A percentile compares a stretch with the other conserved stretches of the same genome.
phyloP scores from a whole-genome alignment of 2,329 filamentous ascomycete genomes.

The Orbilia blumenaviensis region DNA sequence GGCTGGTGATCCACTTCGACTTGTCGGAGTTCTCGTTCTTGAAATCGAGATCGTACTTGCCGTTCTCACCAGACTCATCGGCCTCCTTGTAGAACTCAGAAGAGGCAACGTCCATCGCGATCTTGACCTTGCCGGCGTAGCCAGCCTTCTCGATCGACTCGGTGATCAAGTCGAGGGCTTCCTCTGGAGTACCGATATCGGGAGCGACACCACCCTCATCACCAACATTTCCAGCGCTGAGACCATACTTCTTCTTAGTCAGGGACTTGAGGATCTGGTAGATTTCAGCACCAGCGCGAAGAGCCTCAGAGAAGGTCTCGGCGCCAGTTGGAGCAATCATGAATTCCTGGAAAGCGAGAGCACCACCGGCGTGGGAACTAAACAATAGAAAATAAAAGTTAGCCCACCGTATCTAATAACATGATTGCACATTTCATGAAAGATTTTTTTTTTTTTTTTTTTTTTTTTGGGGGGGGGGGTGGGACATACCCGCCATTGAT shows the following conservation, averaged over 20 bases:
- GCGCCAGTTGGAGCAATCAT: constrained; percentile 90
- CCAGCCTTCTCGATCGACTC: constrained; percentile 93
- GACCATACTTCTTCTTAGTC: constrained; percentile 99
- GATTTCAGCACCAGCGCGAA: constrained; percentile 95
- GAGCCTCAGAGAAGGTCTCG: constrained; percentile 90
- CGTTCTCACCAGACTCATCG: constrained; percentile 69
- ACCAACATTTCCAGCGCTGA: constrained; percentile 97
- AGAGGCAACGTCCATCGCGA: constrained; percentile 98
- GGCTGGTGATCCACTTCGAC: constrained; percentile 98
- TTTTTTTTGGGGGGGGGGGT: no score
- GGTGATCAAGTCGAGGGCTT: constrained; percentile 95
- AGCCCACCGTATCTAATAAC: constrained; percentile 55
- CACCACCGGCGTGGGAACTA: constrained; percentile 97
- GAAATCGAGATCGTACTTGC: constrained; percentile 99
- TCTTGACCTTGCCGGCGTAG: constrained; percentile 95
- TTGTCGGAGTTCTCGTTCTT: constrained; percentile 99
- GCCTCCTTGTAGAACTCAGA: constrained; percentile 97
- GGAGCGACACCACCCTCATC: constrained; percentile 99
- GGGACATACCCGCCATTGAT: constrained; percentile 73
- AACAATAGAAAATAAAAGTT: no score
- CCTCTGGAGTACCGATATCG: constrained; percentile 95
- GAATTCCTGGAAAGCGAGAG: constrained; percentile 94
- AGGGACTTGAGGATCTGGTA: constrained; percentile 97
- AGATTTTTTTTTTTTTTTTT: no score
- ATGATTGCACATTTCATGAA: background rate